Percentiles rank a stretch among this genome's conserved stretches.
These are phyloP conservation scores for Uronychia binucleata DNA, from an alignment of 73 alveolate species.

Conservation along the genomic window DNA sequence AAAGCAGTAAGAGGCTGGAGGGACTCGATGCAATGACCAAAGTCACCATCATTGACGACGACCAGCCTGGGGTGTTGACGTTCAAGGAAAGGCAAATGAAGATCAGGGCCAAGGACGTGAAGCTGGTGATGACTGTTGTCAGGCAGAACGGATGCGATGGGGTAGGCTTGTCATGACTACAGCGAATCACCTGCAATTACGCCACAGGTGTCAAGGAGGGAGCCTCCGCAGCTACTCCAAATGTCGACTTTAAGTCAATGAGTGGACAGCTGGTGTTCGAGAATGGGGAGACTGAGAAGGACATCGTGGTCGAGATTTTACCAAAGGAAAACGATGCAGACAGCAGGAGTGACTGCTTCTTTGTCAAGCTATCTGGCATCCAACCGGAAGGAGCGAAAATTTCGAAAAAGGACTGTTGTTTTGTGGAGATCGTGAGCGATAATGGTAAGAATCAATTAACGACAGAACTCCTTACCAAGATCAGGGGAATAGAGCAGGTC, in stretches of 20 bases:
- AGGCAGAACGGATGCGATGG: slow-evolving; percentile 51
- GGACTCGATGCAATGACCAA: slow-evolving; percentile 44
- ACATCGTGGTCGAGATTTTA: slow-evolving; percentile 25
- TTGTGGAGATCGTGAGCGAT: slow-evolving; percentile 30
- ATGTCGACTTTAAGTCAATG: slow-evolving; percentile 33
- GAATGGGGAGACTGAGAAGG: slow-evolving; percentile 39
- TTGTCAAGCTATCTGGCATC: slow-evolving; percentile 37
- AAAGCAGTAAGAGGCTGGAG: slow-evolving; percentile 26
- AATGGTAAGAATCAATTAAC: no score
- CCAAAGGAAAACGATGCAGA: slow-evolving; percentile 5
- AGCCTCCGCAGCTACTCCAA: slow-evolving; percentile 16
- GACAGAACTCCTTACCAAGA: slow-evolving; percentile 25
- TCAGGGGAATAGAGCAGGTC: slow-evolving; percentile 30
- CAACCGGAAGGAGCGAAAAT: slow-evolving; percentile 59
- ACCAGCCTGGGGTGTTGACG: slow-evolving; percentile 52
- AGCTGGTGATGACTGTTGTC: slow-evolving; percentile 8
- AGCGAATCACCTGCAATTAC: slow-evolving; percentile 9
- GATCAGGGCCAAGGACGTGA: slow-evolving; percentile 18
- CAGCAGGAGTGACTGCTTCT: slow-evolving; percentile 18
- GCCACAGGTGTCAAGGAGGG: slow-evolving; percentile 20
- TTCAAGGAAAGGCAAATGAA: slow-evolving; percentile 8
- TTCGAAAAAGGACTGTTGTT: slow-evolving; percentile 53
- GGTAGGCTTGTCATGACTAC: neutral
- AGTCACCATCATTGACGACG: slow-evolving; percentile 65
- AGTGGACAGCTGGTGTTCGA: slow-evolving; percentile 28